Percentiles rank a stretch among this genome's conserved stretches.
These are phyloP conservation scores for Nannochloris sp. DNA, from an alignment of 139 green algal species.

Conservation along the genomic window DNA sequence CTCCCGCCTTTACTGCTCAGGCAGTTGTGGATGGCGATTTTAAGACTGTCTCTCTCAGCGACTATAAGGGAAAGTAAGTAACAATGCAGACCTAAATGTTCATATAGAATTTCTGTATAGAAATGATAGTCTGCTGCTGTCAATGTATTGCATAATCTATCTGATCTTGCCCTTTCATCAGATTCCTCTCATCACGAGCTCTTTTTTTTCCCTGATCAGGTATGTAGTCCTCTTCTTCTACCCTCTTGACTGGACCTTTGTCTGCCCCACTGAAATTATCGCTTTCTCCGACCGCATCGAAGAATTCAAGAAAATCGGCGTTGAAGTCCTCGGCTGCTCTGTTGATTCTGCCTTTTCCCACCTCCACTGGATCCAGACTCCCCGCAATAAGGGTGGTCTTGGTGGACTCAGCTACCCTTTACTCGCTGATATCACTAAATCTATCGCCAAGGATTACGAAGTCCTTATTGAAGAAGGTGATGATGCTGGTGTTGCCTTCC, in stretches of 20 bases:
- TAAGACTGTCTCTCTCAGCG: conserved; percentile 14
- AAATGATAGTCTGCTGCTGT: too few species aligned
- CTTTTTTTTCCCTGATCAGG: conserved; percentile 54
- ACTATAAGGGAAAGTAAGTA: conserved; percentile 37
- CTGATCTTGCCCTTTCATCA: not conserved
- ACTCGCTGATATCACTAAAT: conserved; percentile 43
- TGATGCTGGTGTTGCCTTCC: conserved; percentile 25
- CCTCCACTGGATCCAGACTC: conserved; percentile 34
- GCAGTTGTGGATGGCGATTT: conserved; percentile 34
- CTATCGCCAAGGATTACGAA: conserved; percentile 43
- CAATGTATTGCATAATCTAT: not conserved
- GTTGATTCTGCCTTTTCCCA: conserved; percentile 38
- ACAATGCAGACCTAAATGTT: not conserved
- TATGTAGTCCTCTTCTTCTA: conserved; percentile 48
- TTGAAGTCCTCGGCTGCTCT: conserved; percentile 23
- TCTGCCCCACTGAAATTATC: conserved; percentile 47
- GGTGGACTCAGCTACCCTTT: conserved; percentile 38
- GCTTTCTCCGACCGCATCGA: conserved; percentile 36
- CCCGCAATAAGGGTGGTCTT: conserved; percentile 40
- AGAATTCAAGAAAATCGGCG: conserved; percentile 29
- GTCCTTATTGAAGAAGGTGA: conserved; percentile 30
- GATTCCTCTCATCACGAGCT: not conserved
- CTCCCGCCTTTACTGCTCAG: conserved; percentile 16
- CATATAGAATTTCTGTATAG: not conserved
- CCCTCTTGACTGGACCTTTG: conserved; percentile 35